Base-by-base conservation (phyloP, 2,329 filamentous ascomycete species). In the Exophiala calicioides region DNA sequence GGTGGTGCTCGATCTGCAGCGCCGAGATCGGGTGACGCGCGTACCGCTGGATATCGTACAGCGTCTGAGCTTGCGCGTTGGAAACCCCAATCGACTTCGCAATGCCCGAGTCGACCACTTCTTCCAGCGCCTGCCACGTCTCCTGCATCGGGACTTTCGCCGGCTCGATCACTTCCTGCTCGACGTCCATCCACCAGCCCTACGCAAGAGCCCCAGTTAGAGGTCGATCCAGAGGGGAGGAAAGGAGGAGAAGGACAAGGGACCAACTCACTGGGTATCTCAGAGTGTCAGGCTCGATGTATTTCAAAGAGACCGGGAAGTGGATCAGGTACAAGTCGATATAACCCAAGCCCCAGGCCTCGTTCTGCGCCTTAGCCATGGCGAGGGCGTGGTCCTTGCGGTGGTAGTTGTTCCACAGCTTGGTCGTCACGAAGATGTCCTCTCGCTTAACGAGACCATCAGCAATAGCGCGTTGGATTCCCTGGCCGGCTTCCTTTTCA, bases 391-490 rank as follows among this genome's bases (percentile, higher is more conserved):
- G 78, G 59, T 91, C 84, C 60, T 77, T 77, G 62, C 91, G 85
- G 76, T 95, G 88, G 80, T 90, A 95, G 58, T 84, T 84, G 75
- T 91, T 90, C 89, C 90, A 95, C 48, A 95, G 84, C 77, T 95
- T 95, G 70, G 85, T 89, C 56, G 90, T 86, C 65, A 95, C 83
- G 80, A 95, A 95, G 65, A 95, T 85, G 18, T 95, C 88, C 69
- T 87, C 82, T 50, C 88, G 85, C 75, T 84, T 89, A 59, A 90
- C 86, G 48, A 91, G 68, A 32, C 87, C 86, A 7, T 93, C 88
- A 64, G 85, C 79, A 70, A 93, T 88, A 62, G 88, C 88, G 58
- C 85, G 85, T 50, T 83, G 80, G 35, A 91, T 78, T 61, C 88
- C 88, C 65, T 90, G 72, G 49, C 87, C 88, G 56, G 79, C 82